Conservation (phyloP, 139 green algal species). For the Tetratostichococcus sp. region DNA sequence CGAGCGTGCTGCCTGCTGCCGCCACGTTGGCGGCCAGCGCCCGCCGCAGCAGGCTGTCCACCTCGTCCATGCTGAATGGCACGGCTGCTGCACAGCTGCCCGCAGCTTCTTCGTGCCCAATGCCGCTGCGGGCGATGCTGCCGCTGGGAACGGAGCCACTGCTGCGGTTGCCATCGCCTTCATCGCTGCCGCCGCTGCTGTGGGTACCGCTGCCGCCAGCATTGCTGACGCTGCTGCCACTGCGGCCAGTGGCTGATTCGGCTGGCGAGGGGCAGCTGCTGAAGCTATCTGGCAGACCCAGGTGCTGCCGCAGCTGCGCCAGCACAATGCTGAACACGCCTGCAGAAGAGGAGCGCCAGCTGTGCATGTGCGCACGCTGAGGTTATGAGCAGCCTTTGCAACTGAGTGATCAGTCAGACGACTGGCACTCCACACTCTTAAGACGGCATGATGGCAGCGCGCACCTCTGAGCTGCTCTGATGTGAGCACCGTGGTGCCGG, state of each 20-base stretch:
- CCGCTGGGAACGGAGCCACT: no score
- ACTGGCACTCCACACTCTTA: no score
- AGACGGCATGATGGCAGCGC: no score
- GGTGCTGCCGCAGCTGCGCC: slow-evolving; percentile 33
- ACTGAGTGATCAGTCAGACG: no score
- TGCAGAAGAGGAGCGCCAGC: neutral
- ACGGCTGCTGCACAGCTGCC: neutral
- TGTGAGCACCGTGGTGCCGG: neutral
- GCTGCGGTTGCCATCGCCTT: no score
- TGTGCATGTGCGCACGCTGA: no score
- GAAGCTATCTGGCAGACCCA: slow-evolving; percentile 23
- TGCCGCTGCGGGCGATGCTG: no score
- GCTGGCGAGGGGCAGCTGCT: neutral
- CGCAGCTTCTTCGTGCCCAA: no score
- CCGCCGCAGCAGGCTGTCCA: slow-evolving; percentile 29
- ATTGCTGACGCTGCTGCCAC: no score
- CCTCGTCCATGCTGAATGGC: slow-evolving; percentile 28
- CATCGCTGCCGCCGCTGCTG: no score
- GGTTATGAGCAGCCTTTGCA: no score
- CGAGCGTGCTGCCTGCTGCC: slow-evolving; percentile 22
- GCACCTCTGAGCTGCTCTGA: neutral
- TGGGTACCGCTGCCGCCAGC: no score
- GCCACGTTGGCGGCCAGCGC: slow-evolving; percentile 15
- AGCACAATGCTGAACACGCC: slow-evolving; percentile 5
- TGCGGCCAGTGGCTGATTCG: neutral